Base-by-base conservation (phyloP, 2,329 filamentous ascomycete species). In the Elsinoe batatas region DNA sequence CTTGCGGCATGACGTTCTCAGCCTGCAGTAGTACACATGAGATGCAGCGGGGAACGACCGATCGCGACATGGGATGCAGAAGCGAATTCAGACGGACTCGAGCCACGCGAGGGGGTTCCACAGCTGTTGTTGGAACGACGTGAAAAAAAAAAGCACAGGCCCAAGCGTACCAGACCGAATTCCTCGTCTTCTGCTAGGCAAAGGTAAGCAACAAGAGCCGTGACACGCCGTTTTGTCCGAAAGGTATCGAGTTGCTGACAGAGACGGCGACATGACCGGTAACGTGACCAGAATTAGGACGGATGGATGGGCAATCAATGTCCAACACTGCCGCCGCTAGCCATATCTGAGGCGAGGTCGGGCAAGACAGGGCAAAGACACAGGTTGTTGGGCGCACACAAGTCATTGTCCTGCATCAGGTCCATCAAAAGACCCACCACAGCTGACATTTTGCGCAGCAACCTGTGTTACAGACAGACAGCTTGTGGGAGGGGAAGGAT, bases 21-120 rank as follows among this genome's bases (percentile, higher is more conserved):
- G 40, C 32, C 18, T 37, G 42, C 53, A 47, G 38, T 44, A 46
- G 53, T 11, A 36, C 32, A 22, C 22, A 15, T n/a, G 53, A 46
- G 53, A 46, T 55, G 38, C 53, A 55, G 53, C 53, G 53, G 53
- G 38, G 53, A 54, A 54, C 38, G 17, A 35, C 37, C 53, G 53
- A 54, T 54, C 53, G 40, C 37, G 20, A 44, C 46, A 36, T 50
- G 46, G 46, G 26, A 36, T 50, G 46, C 46, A 50, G 46, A 50
- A 50, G 46, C 46, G 46, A 50, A 32, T 30, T 13, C 10, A 50
- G 47, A 20, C 47, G 15, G 47, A 20, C 47, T 51, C 47, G 47
- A 37, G 47, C 47, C 47, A 51, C 47, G 47, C 47, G 47, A 51
- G 47, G 18, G 40, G 47, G 47, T 51, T 51, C 47, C 47, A 51